These are phyloP conservation scores for Oryza glumipatula DNA, from an alignment of 176 grass and related monocot genomes.

Conservation along the genomic window DNA sequence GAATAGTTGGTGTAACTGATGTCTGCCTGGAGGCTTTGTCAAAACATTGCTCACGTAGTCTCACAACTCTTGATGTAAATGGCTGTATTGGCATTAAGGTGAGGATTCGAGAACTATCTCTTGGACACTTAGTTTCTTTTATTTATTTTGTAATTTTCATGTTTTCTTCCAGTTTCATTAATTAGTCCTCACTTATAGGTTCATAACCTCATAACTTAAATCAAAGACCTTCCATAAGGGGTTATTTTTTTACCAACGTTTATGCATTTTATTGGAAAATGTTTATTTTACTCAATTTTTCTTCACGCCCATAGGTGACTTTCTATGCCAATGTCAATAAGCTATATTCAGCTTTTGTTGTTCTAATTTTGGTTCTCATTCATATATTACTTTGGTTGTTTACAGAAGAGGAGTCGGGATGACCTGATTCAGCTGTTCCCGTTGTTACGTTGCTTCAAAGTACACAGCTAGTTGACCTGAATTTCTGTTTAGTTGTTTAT, in stretches of 20 bases:
- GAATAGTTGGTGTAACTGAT: slow-evolving; percentile 89
- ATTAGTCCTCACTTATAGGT: background rate
- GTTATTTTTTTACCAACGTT: background rate
- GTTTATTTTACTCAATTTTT: background rate
- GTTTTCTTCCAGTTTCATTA: background rate
- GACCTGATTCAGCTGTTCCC: slow-evolving; percentile 74
- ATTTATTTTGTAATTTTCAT: background rate
- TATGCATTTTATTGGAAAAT: background rate
- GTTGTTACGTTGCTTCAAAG: slow-evolving; percentile 73
- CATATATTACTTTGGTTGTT: slow-evolving; percentile 31
- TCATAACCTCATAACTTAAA: background rate
- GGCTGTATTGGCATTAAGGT: slow-evolving; percentile 91
- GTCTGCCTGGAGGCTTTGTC: slow-evolving; percentile 71
- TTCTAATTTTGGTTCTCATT: background rate
- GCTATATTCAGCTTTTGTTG: background rate
- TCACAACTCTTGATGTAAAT: slow-evolving; percentile 92
- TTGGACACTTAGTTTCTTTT: background rate
- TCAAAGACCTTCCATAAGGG: background rate
- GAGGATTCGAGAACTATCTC: background rate
- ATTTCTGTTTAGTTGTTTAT: background rate
- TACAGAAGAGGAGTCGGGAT: slow-evolving; percentile 67
- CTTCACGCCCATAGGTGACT: background rate
- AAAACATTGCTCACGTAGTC: slow-evolving; percentile 59
- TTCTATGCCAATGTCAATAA: background rate
- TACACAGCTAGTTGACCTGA: slow-evolving; percentile 59